Evolutionary conservation across 1,284 basidiomycete species (phyloP), one percentile per base, ranked within the genome.

Genomic region (Apiotrichum brassicae): DNA sequence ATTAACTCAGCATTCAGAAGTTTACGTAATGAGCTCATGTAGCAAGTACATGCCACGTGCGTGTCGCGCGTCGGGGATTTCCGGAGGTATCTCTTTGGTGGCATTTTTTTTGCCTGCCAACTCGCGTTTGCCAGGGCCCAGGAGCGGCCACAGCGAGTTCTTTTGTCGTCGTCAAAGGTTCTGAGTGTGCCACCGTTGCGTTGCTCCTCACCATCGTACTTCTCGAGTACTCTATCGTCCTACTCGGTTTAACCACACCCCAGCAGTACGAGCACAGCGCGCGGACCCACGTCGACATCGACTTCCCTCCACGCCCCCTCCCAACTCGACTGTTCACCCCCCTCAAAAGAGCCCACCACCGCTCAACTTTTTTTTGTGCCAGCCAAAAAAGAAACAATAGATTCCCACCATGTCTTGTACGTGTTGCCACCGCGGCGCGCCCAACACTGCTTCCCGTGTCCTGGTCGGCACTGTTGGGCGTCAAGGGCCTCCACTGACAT

Each of bases 381-480:
- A 34, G 8, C 14, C 14, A 8, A 30, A 30, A 30, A 30, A n/a
- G 9, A 16, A 16, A 34, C 33, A 34, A 34, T 34, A 34, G 33
- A 34, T 16, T 16, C 7, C 16, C 33, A 42, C 28, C 19, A 43
- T 43, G 42, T 43, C 42, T 24, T 43, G 42, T 43, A 43, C 22
- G 42, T 43, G 20, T 20, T 20, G 20, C 6, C 28, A 30, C 28
- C 33, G 33, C 33, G 13, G 5, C 24, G 4, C 13, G 3, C 3
- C 25, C n/a, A 14, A 18, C 13, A 28, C 38, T 11, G 13, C 19
- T 7, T 9, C 13, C 8, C n/a, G n/a, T n/a, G n/a, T n/a, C n/a
- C n/a, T n/a, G n/a, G n/a, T n/a, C n/a, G n/a, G n/a, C n/a, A n/a
- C n/a, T n/a, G n/a, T n/a, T n/a, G n/a, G n/a, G n/a, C n/a, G n/a